Conservation (phyloP, 2,329 filamentous ascomycete genomes). For the Chrysoporthe puriensis region DNA sequence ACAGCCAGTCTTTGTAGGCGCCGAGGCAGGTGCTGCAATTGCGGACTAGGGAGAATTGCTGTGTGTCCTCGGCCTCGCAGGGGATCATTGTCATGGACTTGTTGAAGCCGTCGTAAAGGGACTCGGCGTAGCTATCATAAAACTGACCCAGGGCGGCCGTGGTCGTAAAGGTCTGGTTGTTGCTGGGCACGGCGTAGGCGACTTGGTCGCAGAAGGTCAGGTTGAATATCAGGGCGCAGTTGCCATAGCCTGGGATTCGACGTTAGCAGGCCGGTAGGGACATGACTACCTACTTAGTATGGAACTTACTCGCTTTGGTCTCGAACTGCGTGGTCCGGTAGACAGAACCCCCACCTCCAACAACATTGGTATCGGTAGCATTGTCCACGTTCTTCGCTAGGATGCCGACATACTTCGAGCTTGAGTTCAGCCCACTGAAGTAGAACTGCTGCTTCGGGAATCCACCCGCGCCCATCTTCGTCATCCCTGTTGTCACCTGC, state of each 20-base stretch:
- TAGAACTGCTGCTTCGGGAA: slow-evolving; percentile 89
- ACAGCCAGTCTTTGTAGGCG: slow-evolving; percentile 95
- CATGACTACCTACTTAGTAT: slow-evolving; percentile 6
- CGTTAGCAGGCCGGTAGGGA: not conserved
- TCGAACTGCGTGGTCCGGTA: slow-evolving; percentile 73
- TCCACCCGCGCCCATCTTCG: slow-evolving; percentile 65
- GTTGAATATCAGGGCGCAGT: slow-evolving; percentile 84
- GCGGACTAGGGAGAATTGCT: slow-evolving; percentile 80
- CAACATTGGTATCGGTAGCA: slow-evolving; percentile 46
- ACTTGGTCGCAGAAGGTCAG: slow-evolving; percentile 88
- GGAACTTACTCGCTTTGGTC: slow-evolving; percentile 72
- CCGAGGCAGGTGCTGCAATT: slow-evolving; percentile 74
- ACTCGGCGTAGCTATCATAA: slow-evolving; percentile 77
- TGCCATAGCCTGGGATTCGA: slow-evolving; percentile 58
- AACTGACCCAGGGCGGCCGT: slow-evolving; percentile 64
- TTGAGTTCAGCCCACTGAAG: slow-evolving; percentile 72
- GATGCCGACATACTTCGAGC: slow-evolving; percentile 72
- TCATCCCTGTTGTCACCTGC: slow-evolving; percentile 66
- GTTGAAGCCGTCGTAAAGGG: slow-evolving; percentile 76
- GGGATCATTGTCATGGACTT: slow-evolving; percentile 82
- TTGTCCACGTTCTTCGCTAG: slow-evolving; percentile 66
- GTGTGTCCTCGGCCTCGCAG: slow-evolving; percentile 75
- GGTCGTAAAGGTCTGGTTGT: slow-evolving; percentile 65
- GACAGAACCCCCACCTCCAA: slow-evolving; percentile 76
- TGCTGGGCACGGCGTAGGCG: slow-evolving; percentile 89